Base-by-base conservation (phyloP, 1,284 basidiomycete genomes). In the Ustilago sp. region DNA sequence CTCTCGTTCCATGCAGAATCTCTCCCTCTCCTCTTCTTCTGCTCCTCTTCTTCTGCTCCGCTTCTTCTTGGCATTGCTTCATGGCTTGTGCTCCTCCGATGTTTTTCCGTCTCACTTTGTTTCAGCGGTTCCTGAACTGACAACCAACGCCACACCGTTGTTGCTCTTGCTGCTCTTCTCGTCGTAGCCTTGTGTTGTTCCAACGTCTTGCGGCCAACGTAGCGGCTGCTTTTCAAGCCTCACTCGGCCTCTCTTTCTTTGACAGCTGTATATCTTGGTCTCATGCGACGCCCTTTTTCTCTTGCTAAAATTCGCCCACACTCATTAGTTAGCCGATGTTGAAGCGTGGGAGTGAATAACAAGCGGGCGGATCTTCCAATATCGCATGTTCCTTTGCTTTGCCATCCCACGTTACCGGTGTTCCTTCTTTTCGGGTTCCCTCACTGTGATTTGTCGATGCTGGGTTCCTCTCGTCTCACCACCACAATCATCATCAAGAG, bases 51-150 rank as follows among this genome's bases (percentile, higher is more conserved):
- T 28, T 8, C 15, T 17, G 5, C 12, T 11, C 9, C 2, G 38
- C 45, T 39, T 45, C 38, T 39, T 34, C 23, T 47, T 58, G 31
- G 4, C 19, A 19, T 8, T 45, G 7, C 19, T 19, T 45, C 43
- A 19, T 45, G 43, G 43, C 43, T 45, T 45, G 43, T 45, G 43
- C 43, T 45, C 43, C 43, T 45, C 43, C 43, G 43, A 8, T 15
- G n/a, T 45, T 17, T 8, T 45, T 45, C 43, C 19, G n/a, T 45
- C 15, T 50, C 28, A 39, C 50, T 59, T 39, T 50, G 57, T 59
- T 59, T 59, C 57, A 59, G 35, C 36, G 35, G 47, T 59, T 59
- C 57, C 35, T 59, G 57, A 59, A 50, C 9, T 50, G 48, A 50
- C 53, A 23, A 39, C 53, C 53, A 11, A 55, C 36, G 51, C 51